Conservation (phyloP, 257 asterid genomes). For the Solanum tacnaense region DNA sequence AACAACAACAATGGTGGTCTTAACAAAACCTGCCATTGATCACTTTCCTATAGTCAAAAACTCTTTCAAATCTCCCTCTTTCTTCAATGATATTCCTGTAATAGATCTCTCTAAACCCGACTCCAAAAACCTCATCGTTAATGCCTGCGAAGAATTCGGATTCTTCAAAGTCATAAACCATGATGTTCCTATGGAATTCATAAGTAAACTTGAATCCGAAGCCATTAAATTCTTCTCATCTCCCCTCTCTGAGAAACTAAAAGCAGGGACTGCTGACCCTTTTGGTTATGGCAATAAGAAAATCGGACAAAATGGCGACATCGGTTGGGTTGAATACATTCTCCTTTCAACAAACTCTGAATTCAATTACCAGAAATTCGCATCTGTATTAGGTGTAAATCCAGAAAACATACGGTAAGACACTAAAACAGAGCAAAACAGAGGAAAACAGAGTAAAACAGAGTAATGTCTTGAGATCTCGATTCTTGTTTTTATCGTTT, state of each 20-base stretch:
- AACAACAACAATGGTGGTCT: neutral
- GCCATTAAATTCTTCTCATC: slow-evolving; percentile 6
- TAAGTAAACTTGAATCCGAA: slow-evolving; percentile 4
- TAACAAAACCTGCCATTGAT: slow-evolving; percentile 9
- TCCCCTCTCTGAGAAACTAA: slow-evolving; percentile 6
- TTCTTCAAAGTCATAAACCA: slow-evolving; percentile 17
- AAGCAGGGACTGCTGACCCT: slow-evolving; percentile 7
- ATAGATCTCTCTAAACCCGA: slow-evolving; percentile 13
- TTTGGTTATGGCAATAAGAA: slow-evolving; percentile 16
- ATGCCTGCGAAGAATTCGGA: slow-evolving; percentile 16
- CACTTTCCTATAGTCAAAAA: slow-evolving; percentile 14
- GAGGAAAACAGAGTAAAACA: neutral
- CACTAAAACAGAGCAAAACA: neutral
- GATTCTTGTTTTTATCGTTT: neutral
- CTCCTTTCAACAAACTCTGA: slow-evolving; percentile 4
- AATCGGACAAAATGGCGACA: slow-evolving; percentile 15
- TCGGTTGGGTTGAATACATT: slow-evolving; percentile 21
- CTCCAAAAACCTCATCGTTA: slow-evolving; percentile 6
- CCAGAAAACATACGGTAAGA: slow-evolving; percentile 3
- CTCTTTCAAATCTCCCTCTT: neutral
- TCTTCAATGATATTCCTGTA: neutral
- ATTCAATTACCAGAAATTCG: neutral
- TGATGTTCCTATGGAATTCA: slow-evolving; percentile 1
- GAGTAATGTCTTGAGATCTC: neutral
- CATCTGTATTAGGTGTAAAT: neutral